Evolutionary conservation across 2,329 filamentous ascomycete species (phyloP), one percentile per base, ranked within the genome.

Genomic region (Fusarium sarcochroum): DNA sequence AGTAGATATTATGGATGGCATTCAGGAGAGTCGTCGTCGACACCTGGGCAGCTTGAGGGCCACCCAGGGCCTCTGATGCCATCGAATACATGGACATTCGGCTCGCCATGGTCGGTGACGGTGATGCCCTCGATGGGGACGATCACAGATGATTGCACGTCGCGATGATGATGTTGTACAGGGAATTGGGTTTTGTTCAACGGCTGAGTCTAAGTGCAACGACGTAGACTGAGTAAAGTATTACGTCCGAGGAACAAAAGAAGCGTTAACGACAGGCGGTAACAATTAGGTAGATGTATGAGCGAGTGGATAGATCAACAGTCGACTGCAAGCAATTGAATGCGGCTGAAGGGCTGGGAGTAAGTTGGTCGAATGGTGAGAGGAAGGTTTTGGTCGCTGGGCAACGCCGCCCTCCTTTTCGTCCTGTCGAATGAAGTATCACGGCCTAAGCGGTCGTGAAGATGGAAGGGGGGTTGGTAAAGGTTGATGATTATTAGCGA

Each of bases 11-110:
- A 81, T 99, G 96, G 45, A 98, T 87, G 57, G 93, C 89, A 81
- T 98, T 98, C 57, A 99, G 87, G 46, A 98, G 87, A 1, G 94
- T 97, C 3, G 94, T 97, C 3, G 95, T 97, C 8, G 95, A 97
- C 55, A 98, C 90, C 77, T 97, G 94, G 45, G 90, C 83, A 11
- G 92, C 86, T 75, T 93, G 88, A 74, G 91, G 89, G 55, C 89
- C 85, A 49, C 85, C 86, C 63, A 87, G 81, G 46, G 90, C 89
- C 68, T 91, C 88, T 70, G 89, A 90, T 72, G 83, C 84, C 76
- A 89, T 83, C 70, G 89, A 91, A 76, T 90, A 91, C 85, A 90
- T 89, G 70, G 90, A 91, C 85, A 89, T 87, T 76, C 87, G 85
- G 79, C 85, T 87, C 70, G 88, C 83, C 88, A 90, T 90, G 76